phyloP scores from a whole-genome alignment of 1,139 yeast species.

The Oligophagozyma castellii region DNA sequence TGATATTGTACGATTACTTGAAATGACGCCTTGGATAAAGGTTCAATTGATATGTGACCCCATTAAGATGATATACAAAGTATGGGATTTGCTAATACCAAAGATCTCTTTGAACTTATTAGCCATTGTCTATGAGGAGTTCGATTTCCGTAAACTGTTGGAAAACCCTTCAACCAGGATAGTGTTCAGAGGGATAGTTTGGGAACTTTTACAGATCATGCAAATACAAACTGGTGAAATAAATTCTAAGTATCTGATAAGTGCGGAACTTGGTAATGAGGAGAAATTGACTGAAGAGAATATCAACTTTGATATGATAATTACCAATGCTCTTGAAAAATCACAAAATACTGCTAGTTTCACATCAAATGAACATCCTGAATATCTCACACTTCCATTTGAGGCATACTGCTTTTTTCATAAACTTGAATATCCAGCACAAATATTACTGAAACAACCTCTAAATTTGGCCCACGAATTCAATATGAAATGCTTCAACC shows the following conservation, averaged over 20 bases:
- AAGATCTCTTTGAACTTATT: constrained; percentile 16
- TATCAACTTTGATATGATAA: constrained; percentile 9
- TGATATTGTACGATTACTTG: constrained; percentile 8
- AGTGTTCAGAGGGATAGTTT: constrained; percentile 12
- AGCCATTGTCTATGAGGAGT: constrained; percentile 18
- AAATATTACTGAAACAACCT: constrained; percentile 15
- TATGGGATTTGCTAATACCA: constrained; percentile 18
- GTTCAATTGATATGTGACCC: constrained; percentile 6
- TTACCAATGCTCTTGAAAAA: constrained; percentile 11
- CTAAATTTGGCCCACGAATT: constrained; percentile 12
- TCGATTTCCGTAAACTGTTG: constrained; percentile 13
- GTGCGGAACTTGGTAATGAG: background rate
- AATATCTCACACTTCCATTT: constrained; percentile 16
- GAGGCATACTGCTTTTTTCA: constrained; percentile 21
- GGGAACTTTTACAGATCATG: constrained; percentile 13
- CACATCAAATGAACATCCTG: constrained; percentile 17
- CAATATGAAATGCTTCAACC: constrained; percentile 9
- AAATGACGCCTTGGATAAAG: constrained; percentile 9
- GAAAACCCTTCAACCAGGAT: constrained; percentile 10
- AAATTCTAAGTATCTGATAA: constrained; percentile 4
- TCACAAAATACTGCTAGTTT: constrained; percentile 9
- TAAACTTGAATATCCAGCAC: constrained; percentile 18
- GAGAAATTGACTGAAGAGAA: constrained; percentile 2
- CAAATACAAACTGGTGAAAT: constrained; percentile 11
- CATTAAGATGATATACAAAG: constrained; percentile 12